A percentile compares a stretch with the other conserved stretches of the same genome.
Conservation (phyloP, 495 filamentous ascomycete species). For the Talaromyces proteolyticus region DNA sequence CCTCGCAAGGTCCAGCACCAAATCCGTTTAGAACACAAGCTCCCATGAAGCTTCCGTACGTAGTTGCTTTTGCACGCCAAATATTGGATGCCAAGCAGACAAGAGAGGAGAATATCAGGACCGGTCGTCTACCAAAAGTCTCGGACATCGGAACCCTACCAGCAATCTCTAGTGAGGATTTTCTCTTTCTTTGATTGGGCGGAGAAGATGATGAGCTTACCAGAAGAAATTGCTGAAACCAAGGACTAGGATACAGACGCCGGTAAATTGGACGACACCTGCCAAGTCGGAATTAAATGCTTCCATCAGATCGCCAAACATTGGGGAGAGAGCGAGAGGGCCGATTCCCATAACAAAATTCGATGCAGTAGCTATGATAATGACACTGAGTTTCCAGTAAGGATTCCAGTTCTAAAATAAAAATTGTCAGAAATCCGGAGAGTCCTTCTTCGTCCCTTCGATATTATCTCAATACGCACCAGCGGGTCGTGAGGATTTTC, state of each 20-base stretch:
- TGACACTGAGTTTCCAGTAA: conserved; percentile 35
- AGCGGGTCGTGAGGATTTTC: conserved; percentile 38
- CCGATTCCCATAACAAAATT: conserved; percentile 8
- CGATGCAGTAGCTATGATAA: conserved; percentile 39
- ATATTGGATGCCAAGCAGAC: conserved; percentile 51
- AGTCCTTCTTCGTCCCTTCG: not conserved
- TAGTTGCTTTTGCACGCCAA: conserved; percentile 53
- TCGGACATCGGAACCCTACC: conserved; percentile 51
- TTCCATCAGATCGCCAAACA: conserved; percentile 50
- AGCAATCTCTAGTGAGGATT: not conserved
- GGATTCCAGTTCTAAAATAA: conserved; percentile 32
- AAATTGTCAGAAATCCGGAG: not conserved
- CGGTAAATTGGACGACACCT: conserved; percentile 44
- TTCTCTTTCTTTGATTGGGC: not conserved
- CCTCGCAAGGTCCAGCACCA: conserved; percentile 46
- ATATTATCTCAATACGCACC: conserved; percentile 10
- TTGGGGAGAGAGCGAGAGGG: conserved; percentile 42
- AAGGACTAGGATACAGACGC: conserved; percentile 55
- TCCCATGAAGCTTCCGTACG: conserved; percentile 56
- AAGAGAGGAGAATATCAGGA: conserved; percentile 48
- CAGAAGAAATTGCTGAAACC: conserved; percentile 62
- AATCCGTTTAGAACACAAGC: conserved; percentile 56
- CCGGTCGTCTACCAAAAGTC: conserved; percentile 51
- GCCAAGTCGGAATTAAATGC: conserved; percentile 48
- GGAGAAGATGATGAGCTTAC: conserved; percentile 10